These are phyloP conservation scores for Mortierella sp. DNA, from an alignment of 371 early-diverging fungal species.

Conservation along the genomic window DNA sequence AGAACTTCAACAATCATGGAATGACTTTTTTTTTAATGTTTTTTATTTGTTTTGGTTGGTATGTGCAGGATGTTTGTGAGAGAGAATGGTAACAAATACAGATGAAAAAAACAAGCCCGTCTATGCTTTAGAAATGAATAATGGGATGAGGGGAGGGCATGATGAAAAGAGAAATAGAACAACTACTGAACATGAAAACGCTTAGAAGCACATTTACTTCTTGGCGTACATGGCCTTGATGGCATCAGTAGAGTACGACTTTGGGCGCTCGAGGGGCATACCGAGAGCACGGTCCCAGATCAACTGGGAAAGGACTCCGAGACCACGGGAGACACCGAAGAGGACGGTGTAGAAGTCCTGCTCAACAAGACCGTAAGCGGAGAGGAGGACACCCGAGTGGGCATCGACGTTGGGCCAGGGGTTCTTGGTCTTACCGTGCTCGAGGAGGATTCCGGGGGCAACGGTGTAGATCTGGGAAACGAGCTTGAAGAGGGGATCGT, in stretches of 20 bases:
- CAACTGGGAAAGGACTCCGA: conserved; percentile 95
- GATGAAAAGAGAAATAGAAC: not conserved
- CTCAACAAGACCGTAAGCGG: conserved; percentile 97
- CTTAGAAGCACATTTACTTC: conserved; percentile 55
- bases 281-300: conserved; percentile 94
- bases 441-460: conserved; percentile 95
- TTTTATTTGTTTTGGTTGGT: conserved; percentile 17
- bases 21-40: not conserved
- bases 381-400: conserved; percentile 97
- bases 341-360: conserved; percentile 99
- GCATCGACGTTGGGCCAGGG: conserved; percentile 99
- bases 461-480: conserved; percentile 97
- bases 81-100: conserved; percentile 8
- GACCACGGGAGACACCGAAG: conserved; percentile 98
- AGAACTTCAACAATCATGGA: not conserved
- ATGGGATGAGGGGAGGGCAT: conserved; percentile 5
- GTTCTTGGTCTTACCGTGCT: conserved; percentile 99
- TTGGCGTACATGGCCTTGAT: conserved; percentile 84
- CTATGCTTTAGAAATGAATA: conserved; percentile 6
- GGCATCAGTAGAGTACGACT: conserved; percentile 91
- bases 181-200: not conserved
- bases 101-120: conserved; percentile 14
- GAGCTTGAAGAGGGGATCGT: conserved; percentile 96
- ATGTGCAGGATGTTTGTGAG: conserved; percentile 10
- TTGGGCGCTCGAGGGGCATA: conserved; percentile 96